Percentiles rank a stretch among this genome's conserved stretches.
These are phyloP conservation scores for Allantophomopsis lycopodina DNA, from an alignment of 2,329 filamentous ascomycete species.

Conservation along the genomic window DNA sequence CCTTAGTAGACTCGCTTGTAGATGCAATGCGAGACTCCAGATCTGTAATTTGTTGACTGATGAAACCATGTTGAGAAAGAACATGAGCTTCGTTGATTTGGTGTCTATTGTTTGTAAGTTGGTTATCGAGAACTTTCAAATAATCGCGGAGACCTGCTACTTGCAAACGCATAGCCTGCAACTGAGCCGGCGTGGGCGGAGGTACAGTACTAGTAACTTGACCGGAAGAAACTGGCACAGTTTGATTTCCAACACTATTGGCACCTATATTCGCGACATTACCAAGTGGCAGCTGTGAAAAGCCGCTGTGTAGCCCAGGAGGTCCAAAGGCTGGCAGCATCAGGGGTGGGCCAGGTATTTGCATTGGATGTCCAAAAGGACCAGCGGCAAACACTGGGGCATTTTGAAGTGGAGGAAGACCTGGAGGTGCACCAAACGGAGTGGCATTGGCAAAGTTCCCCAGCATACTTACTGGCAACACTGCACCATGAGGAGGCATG, in stretches of 20 bases:
- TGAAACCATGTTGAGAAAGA: constrained; percentile 24
- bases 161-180: constrained; percentile 7
- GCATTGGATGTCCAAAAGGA: background rate
- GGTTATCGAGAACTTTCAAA: constrained; percentile 42
- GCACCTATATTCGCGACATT: background rate
- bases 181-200: background rate
- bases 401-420: constrained; percentile 4
- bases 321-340: too few species aligned
- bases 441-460: constrained; percentile 11
- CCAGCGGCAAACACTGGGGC: background rate
- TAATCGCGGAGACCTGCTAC: constrained; percentile 27
- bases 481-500: constrained; percentile 6
- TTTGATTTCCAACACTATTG: background rate
- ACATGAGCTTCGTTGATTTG: constrained; percentile 44
- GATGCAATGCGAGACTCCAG: constrained; percentile 1
- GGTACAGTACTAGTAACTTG: constrained; percentile 2
- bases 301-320: too few species aligned
- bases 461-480: constrained; percentile 8
- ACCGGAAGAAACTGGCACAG: constrained; percentile 4
- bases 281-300: background rate
- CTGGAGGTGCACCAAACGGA: constrained; percentile 2
- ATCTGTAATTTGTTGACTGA: constrained; percentile 20
- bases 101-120: constrained; percentile 46
- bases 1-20: too few species aligned
- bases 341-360: background rate